Base-by-base conservation (phyloP, 768 basidiomycete species). In the Boletus tylopilopsis region DNA sequence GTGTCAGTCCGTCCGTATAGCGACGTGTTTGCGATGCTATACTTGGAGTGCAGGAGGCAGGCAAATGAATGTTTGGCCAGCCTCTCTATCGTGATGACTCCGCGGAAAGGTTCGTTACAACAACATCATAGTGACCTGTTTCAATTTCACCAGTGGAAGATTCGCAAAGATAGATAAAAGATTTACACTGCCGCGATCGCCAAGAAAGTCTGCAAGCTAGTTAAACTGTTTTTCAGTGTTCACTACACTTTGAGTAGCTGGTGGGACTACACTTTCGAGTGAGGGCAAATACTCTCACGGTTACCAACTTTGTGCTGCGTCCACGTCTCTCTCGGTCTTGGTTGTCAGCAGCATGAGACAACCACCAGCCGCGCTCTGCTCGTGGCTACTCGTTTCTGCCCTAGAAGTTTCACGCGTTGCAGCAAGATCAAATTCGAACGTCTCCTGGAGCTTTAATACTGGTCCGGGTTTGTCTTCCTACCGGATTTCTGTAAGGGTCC, bases 401-500 rank as follows among this genome's bases (percentile, higher is more conserved):
- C 34, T 66, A 2, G 30, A 54, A 12, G 19, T n/a, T 10, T 30
- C 42, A 9, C 18, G 22, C 1, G 53, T 53, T 16, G 27, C 34
- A 12, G 56, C 49, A 42, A 41, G 37, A 13, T 47, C 50, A 7
- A 16, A 22, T 19, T 47, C 48, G 15, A 64, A 63, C 25, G n/a
- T 36, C 24, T 53, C 60, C 4, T 63, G 60, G 63, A 47, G 21
- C 18, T 5, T 42, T 38, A 39, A 50, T 42, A 42, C 36, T 6
- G 36, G 44, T 7, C 51, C 51, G 4, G 63, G 56, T 15, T 30
- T 56, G 54, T 58, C 57, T 46, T 59, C 57, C 42, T 64, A 63
- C 47, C 55, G 58, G 35, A 44, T 59, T 40, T 60, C 65, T 35
- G 65, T 67, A 45, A 51, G 67, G 36, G 33, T 42, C 15, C n/a